Base-by-base conservation (phyloP, 768 basidiomycete species). In the Boletus insuetus region DNA sequence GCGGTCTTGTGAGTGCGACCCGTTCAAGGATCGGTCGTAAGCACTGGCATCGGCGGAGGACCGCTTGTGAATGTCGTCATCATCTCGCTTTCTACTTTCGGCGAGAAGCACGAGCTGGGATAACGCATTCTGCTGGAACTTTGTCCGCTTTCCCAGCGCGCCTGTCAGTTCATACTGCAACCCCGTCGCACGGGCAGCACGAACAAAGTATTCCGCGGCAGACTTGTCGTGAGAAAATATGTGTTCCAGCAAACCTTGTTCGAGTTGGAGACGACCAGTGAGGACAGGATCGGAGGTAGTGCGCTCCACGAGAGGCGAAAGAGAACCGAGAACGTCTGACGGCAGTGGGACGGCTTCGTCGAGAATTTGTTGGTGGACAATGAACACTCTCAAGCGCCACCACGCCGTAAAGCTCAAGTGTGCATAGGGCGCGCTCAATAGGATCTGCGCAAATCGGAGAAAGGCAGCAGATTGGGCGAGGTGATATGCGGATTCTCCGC, bases 401-500 rank as follows among this genome's bases (percentile, higher is more conserved):
- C 92, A 94, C 4, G 79, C 67, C 17, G 72, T 73, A 16, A 86
- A 84, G 38, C 64, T 66, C 49, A 84, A 70, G 58, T 80, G 77
- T 20, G 68, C 67, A 61, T 78, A 84, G 3, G 80, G 77, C 11
- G 74, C 69, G 17, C 73, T 74, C 57, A 96, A 73, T 45, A 97
- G 75, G 24, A 91, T 74, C 63, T 88, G 82, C 0, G 95, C 83
- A 51, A 95, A 73, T 31, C 85, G 81, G 46, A 98, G 79, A 64
- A 96, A 85, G 20, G 81, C 70, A 7, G 94, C 80, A 37, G 71
- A 73, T 62, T 78, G 78, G 9, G 86, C 80, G 43, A 98, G 89
- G 69, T 98, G 97, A 73, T 98, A 99, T 0, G 91, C 93, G 10
- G 97, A 97, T 73, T 98, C 97, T 4, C 97, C 97, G 5, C 84